Percentiles rank a stretch among this genome's conserved stretches.
Conservation (phyloP, 345 rosid species). For the Populus euphratica region DNA sequence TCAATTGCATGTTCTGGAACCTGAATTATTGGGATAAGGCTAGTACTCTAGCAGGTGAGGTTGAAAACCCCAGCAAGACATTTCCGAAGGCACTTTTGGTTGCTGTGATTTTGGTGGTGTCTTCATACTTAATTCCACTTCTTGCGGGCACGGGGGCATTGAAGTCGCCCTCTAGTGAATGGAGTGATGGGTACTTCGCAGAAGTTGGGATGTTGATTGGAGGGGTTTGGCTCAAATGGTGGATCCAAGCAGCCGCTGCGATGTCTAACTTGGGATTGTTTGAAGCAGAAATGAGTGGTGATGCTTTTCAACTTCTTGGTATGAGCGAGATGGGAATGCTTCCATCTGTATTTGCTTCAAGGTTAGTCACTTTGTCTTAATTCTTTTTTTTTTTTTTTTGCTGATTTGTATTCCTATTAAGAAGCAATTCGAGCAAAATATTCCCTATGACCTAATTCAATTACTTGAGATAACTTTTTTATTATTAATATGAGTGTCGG, state of each 20-base stretch:
- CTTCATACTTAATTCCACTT: conserved; percentile 72
- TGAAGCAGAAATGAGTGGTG: conserved; percentile 96
- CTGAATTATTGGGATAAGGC: conserved; percentile 95
- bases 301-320: conserved; percentile 90
- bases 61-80: conserved; percentile 70
- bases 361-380: conserved; percentile 33
- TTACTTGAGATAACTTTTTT: neutral
- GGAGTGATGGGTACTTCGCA: conserved; percentile 94
- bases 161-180: conserved; percentile 44
- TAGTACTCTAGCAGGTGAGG: conserved; percentile 92
- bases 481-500: too few species aligned
- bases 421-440: neutral
- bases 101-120: conserved; percentile 72
- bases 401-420: neutral
- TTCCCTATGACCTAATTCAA: neutral
- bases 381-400: neutral
- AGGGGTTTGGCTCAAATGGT: conserved; percentile 80
- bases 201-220: conserved; percentile 89
- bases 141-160: conserved; percentile 81
- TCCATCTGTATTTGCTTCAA: conserved; percentile 63
- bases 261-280: conserved; percentile 91
- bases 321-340: conserved; percentile 95
- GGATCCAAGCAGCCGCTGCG: conserved; percentile 96
- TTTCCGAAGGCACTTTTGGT: conserved; percentile 84
- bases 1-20: conserved; percentile 95